Evolutionary conservation across 805 yeast species (phyloP).

Genomic region (Metschnikowia gruessii): DNA sequence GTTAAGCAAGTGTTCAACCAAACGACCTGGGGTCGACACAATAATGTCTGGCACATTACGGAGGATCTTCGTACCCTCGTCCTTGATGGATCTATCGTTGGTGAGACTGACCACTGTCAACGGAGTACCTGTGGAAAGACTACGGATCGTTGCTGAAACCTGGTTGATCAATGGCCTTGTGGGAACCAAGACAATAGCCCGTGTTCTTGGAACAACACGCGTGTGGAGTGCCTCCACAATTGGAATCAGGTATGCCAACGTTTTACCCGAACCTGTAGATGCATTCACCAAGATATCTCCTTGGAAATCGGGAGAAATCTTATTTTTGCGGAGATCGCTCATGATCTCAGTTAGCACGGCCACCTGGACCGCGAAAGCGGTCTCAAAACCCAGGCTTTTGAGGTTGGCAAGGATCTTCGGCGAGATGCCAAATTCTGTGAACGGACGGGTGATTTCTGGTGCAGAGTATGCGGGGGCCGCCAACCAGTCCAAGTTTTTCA

Average conservation of each 20-base stretch:
- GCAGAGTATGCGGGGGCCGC: slow-evolving; percentile 58
- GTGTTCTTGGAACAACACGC: slow-evolving; percentile 65
- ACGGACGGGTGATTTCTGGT: slow-evolving; percentile 46
- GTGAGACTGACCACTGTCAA: slow-evolving; percentile 60
- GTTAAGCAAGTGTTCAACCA: slow-evolving; percentile 66
- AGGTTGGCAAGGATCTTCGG: slow-evolving; percentile 47
- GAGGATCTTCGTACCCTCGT: slow-evolving; percentile 55
- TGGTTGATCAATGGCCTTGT: slow-evolving; percentile 85
- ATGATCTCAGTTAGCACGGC: slow-evolving; percentile 58
- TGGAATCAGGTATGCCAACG: slow-evolving; percentile 85
- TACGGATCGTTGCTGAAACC: slow-evolving; percentile 63
- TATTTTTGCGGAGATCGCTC: slow-evolving; percentile 39
- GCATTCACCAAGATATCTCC: slow-evolving; percentile 90
- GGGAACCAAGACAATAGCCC: slow-evolving; percentile 83
- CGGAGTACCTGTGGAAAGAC: slow-evolving; percentile 63
- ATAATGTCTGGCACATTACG: slow-evolving; percentile 60
- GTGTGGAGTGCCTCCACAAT: slow-evolving; percentile 63
- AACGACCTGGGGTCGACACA: slow-evolving; percentile 74
- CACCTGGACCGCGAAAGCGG: slow-evolving; percentile 77
- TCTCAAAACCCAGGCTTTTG: slow-evolving; percentile 39
- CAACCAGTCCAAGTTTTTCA: slow-evolving; percentile 58
- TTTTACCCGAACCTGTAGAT: slow-evolving; percentile 94
- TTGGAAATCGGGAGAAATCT: slow-evolving; percentile 47
- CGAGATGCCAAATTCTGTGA: slow-evolving; percentile 47
- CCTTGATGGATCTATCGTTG: slow-evolving; percentile 52